phyloP scores from a whole-genome alignment of 2,329 filamentous ascomycete genomes.

The Ophiostoma montium region DNA sequence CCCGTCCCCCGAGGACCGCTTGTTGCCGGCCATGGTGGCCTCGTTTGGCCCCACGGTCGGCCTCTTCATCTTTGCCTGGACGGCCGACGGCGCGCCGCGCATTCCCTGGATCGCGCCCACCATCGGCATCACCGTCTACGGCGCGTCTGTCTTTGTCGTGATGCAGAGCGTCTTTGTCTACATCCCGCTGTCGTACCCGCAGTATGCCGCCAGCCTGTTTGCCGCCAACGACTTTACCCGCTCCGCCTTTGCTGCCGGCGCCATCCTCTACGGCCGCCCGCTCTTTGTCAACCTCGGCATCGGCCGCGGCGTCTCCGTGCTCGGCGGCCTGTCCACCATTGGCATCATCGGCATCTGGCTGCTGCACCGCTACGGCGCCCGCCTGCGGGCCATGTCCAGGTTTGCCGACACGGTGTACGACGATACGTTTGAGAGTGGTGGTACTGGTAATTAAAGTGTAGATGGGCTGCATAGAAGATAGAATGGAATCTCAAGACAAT shows the following conservation, averaged over 20 bases:
- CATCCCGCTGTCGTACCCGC: constrained; percentile 39
- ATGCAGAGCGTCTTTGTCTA: constrained; percentile 49
- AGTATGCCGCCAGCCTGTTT: constrained; percentile 44
- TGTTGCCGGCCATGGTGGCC: constrained; percentile 39
- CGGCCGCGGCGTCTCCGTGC: constrained; percentile 38
- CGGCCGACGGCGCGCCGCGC: constrained; percentile 25
- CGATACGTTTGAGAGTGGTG: too few relatives aligned
- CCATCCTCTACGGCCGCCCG: constrained; percentile 45
- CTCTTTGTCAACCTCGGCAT: constrained; percentile 46
- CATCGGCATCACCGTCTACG: constrained; percentile 43
- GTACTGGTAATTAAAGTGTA: too few relatives aligned
- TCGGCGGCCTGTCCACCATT: constrained; percentile 39
- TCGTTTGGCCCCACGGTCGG: constrained; percentile 40
- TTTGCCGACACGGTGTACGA: too few relatives aligned
- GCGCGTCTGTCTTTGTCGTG: constrained; percentile 35
- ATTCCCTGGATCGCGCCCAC: constrained; percentile 42
- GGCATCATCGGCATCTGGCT: constrained; percentile 45
- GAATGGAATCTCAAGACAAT: too few relatives aligned
- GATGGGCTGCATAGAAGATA: too few relatives aligned
- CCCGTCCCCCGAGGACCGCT: constrained; percentile 37
- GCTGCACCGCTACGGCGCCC: constrained; percentile 42
- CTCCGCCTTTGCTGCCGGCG: constrained; percentile 42
- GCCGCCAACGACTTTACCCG: constrained; percentile 47
- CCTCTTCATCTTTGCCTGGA: constrained; percentile 49
- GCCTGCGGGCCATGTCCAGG: constrained; percentile 39